Conservation (phyloP, 139 green algal genomes). For the Haematococcus sp. region DNA sequence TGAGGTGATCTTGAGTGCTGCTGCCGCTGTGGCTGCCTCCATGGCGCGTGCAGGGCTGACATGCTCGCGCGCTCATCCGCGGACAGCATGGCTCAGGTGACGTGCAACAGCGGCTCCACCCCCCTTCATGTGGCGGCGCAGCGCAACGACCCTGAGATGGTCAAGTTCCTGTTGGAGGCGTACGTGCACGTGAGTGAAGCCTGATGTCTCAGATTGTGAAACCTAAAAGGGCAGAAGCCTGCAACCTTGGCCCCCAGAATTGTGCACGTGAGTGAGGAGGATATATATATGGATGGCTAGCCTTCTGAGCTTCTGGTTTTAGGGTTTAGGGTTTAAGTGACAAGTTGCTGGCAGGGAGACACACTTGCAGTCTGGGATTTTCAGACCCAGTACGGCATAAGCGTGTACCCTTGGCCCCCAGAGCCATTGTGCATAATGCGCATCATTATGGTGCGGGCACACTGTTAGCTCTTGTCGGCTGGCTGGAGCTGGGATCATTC, state of each 20-base stretch:
- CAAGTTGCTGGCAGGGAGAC: neutral
- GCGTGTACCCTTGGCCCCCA: no score
- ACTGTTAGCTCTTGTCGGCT: no score
- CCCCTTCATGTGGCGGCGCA: conserved; percentile 13
- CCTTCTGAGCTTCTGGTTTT: neutral
- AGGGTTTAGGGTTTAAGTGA: neutral
- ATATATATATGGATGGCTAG: neutral
- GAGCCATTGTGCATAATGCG: no score
- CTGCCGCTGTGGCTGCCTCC: no score
- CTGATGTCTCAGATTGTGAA: neutral
- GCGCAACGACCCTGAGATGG: neutral
- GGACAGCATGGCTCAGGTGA: conserved; percentile 7
- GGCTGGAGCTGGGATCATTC: no score
- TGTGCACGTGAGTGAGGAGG: neutral
- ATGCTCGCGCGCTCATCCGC: no score
- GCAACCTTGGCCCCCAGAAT: no score
- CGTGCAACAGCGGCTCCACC: conserved; percentile 16
- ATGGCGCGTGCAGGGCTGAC: no score
- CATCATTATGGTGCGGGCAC: no score
- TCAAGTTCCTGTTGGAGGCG: conserved; percentile 8
- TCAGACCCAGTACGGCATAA: no score
- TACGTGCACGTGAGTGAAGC: conserved; percentile 10
- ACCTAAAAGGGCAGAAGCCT: neutral
- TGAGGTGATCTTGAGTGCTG: no score
- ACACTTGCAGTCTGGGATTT: no score